Percentiles rank a stretch among this genome's conserved stretches.
Evolutionary conservation across 2,329 filamentous ascomycete species (phyloP).

Genomic region (Pseudocercospora crystallina): DNA sequence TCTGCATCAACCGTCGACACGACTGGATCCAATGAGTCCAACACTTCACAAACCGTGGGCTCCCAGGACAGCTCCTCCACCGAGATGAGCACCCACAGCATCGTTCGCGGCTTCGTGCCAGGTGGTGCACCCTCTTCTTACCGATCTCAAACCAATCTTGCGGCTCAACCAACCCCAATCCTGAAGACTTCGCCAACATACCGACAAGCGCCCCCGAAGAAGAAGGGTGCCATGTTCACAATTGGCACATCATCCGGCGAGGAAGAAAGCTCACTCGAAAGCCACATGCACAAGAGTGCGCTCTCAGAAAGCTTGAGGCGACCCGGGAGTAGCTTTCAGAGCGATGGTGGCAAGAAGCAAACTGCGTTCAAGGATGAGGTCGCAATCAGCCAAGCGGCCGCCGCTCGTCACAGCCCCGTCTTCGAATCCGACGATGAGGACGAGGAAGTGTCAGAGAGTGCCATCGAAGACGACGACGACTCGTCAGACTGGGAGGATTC

Average conservation of each 20-base stretch:
- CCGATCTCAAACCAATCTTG: constrained; percentile 59
- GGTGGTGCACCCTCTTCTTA: constrained; percentile 69
- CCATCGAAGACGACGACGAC: constrained; percentile 61
- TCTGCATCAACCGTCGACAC: constrained; percentile 58
- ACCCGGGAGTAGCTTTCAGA: constrained; percentile 39
- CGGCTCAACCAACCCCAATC: constrained; percentile 58
- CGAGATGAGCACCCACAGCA: constrained; percentile 63
- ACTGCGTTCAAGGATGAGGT: constrained; percentile 80
- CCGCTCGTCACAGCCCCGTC: constrained; percentile 61
- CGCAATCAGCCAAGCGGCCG: constrained; percentile 54
- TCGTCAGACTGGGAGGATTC: constrained; percentile 58
- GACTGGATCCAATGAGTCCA: constrained; percentile 39
- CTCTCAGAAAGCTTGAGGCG: constrained; percentile 55
- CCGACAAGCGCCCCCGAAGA: constrained; percentile 50
- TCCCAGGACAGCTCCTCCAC: constrained; percentile 64
- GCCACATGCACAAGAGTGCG: constrained; percentile 59
- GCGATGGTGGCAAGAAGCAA: constrained; percentile 63
- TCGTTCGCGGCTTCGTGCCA: constrained; percentile 84
- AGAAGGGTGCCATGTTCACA: constrained; percentile 69
- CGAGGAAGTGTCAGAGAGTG: constrained; percentile 73
- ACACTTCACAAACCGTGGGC: constrained; percentile 41
- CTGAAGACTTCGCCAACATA: constrained; percentile 53
- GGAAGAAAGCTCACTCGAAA: constrained; percentile 74
- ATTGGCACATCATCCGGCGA: constrained; percentile 79
- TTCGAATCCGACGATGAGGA: constrained; percentile 60